Evolutionary conservation across 148 eudicot genomes (phyloP).

Genomic region (Camellia japonica): DNA sequence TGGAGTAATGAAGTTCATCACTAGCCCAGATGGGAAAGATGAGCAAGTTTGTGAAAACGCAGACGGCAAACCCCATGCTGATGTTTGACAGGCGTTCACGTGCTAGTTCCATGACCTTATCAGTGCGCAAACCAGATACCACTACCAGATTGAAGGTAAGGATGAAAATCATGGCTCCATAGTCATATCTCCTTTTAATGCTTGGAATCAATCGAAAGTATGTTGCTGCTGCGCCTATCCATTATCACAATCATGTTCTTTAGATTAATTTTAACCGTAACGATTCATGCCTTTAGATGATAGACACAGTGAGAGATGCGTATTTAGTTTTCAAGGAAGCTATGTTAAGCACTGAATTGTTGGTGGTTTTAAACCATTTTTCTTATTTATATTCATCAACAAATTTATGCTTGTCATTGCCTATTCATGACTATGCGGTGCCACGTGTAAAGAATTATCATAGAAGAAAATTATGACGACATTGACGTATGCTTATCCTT

Average conservation of each 20-base stretch:
- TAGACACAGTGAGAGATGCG: too few species aligned
- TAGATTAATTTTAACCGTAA: background rate
- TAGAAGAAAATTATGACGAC: background rate
- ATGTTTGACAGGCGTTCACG: constrained; percentile 52
- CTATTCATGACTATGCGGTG: too few species aligned
- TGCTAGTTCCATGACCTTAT: constrained; percentile 41
- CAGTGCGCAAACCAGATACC: constrained; percentile 47
- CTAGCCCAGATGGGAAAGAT: constrained; percentile 66
- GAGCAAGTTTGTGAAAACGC: constrained; percentile 48
- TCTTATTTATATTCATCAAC: too few species aligned
- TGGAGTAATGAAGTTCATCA: constrained; percentile 57
- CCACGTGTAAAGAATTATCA: too few species aligned
- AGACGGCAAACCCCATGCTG: constrained; percentile 55
- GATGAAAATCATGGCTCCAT: constrained; percentile 58
- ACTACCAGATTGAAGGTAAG: constrained; percentile 67
- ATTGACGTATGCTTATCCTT: constrained; percentile 10
- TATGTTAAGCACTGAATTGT: too few species aligned
- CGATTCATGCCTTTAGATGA: constrained; percentile 7
- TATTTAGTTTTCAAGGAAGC: too few species aligned
- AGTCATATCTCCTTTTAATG: constrained; percentile 56
- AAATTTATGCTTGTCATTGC: too few species aligned
- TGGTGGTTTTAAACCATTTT: too few species aligned
- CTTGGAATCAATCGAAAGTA: constrained; percentile 48
- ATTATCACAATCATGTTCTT: background rate
- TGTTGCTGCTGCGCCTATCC: constrained; percentile 54